A percentile compares a stretch with the other conserved stretches of the same genome.
These are phyloP conservation scores for Linnemannia elongata DNA, from an alignment of 192 early-diverging fungal genomes.

Conservation along the genomic window DNA sequence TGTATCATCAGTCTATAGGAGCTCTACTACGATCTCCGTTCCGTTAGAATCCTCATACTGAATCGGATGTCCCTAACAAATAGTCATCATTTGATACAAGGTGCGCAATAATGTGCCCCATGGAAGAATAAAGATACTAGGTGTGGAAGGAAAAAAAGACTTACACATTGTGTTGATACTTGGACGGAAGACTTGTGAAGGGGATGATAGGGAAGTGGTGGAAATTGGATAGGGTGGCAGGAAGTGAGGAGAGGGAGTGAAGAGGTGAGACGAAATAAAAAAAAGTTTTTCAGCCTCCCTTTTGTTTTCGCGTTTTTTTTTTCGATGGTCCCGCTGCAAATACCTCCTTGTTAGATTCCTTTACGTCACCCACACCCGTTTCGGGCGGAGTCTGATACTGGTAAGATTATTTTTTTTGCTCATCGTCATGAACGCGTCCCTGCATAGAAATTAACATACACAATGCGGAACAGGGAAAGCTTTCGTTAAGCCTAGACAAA, in stretches of 20 bases:
- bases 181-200: background rate
- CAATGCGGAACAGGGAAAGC: no score
- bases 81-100: slow-evolving; percentile 18
- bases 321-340: background rate
- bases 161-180: background rate
- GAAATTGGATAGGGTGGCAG: background rate
- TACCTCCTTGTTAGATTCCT: no score
- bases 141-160: background rate
- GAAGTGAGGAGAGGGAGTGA: background rate
- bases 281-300: background rate
- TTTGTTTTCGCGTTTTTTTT: background rate
- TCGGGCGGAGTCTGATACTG: no score
- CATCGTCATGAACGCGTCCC: no score
- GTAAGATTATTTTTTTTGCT: no score
- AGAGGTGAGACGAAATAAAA: background rate
- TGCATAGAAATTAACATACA: no score
- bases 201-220: background rate
- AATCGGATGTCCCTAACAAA: slow-evolving; percentile 31
- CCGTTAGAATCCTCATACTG: slow-evolving; percentile 33
- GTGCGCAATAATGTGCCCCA: background rate
- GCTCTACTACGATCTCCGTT: slow-evolving; percentile 6
- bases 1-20: background rate
- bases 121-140: background rate
- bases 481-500: no score
- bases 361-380: no score